A percentile compares a stretch with the other conserved stretches of the same genome.
These are phyloP conservation scores for Candida buenavistaensis DNA, from an alignment of 1,139 yeast genomes.

Conservation along the genomic window DNA sequence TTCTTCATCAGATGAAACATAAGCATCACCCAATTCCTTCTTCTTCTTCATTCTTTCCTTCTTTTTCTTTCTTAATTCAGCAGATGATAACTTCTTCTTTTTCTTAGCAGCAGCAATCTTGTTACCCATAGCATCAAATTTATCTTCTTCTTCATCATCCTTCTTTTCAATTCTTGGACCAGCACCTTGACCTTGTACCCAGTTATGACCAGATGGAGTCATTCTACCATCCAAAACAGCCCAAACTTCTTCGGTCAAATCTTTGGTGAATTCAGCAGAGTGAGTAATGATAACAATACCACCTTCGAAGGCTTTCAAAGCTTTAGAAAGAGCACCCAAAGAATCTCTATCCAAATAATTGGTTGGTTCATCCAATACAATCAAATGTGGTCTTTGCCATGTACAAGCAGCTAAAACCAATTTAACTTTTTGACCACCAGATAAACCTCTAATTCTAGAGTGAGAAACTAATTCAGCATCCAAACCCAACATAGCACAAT, in stretches of 20 bases:
- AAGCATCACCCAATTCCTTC: slow-evolving; percentile 99
- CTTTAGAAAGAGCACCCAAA: slow-evolving; percentile 98
- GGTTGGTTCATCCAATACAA: slow-evolving; percentile 99
- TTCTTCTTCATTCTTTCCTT: slow-evolving; percentile 99
- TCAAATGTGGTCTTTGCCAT: slow-evolving; percentile 99
- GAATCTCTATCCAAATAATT: slow-evolving; percentile 99
- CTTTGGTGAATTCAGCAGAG: slow-evolving; percentile 99
- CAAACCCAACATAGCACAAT: slow-evolving; percentile 97
- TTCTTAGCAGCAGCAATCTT: slow-evolving; percentile 95
- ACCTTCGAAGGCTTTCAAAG: slow-evolving; percentile 98
- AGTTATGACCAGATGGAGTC: slow-evolving; percentile 99
- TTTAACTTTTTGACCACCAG: slow-evolving; percentile 99
- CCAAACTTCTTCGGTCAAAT: slow-evolving; percentile 99
- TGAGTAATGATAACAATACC: slow-evolving; percentile 99
- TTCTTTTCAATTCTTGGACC: slow-evolving; percentile 98
- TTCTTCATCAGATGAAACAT: slow-evolving; percentile 94
- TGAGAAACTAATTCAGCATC: slow-evolving; percentile 99
- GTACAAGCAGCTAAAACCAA: slow-evolving; percentile 99
- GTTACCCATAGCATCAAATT: slow-evolving; percentile 99
- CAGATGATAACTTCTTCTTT: slow-evolving; percentile 97
- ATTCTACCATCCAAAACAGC: slow-evolving; percentile 96
- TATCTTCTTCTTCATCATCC: slow-evolving; percentile 96
- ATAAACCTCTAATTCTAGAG: slow-evolving; percentile 99
- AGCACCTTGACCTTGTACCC: slow-evolving; percentile 99
- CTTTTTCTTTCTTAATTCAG: slow-evolving; percentile 99